Evolutionary conservation across 768 basidiomycete species (phyloP), one percentile per base, ranked within the genome.

Genomic region (Obba rivulosa): DNA sequence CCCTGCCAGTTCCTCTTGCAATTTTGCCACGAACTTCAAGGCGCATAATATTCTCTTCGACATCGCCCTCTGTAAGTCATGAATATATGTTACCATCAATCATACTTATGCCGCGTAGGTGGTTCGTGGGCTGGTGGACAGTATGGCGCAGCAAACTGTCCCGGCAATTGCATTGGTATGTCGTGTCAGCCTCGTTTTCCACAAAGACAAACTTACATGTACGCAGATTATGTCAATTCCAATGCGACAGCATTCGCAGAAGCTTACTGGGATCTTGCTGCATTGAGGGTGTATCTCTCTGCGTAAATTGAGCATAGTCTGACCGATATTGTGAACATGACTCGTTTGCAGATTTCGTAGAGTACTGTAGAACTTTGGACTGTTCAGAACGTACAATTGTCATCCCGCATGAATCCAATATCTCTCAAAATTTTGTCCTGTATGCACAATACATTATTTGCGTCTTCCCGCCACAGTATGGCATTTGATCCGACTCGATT

Each of bases 31-130:
- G 39, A 61, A 65, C 34, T 72, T 72, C 42, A 57, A 61, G 16
- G 48, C 45, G 21, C 57, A 70, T 35, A 66, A 65, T 34, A 71
- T 72, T 11, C 50, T 70, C 36, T 64, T 71, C 52, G 61, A 72
- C 51, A 23, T 53, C 14, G 49, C 52, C 3, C 38, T 53, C 39
- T 53, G 38, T 35, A 31, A 20, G 35, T 45, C 34, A 14, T 14
- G 14, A 5, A 11, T n/a, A 4, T n/a, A 8, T 8, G 18, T 22
- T 22, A 10, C 24, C 17, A 5, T 23, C 3, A 24, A 10, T 50
- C 21, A 18, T 28, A 23, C 41, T 48, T 4, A 41, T 21, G 4
- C 17, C 7, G 23, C 28, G 35, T 25, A 49, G 42, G 51, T 37
- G 51, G 51, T 2, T 41, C 22, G 35, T 52, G 47, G 46, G 51